Evolutionary conservation across 179 eudicot genomes (phyloP).

Genomic region (Gypsophila paniculata): DNA sequence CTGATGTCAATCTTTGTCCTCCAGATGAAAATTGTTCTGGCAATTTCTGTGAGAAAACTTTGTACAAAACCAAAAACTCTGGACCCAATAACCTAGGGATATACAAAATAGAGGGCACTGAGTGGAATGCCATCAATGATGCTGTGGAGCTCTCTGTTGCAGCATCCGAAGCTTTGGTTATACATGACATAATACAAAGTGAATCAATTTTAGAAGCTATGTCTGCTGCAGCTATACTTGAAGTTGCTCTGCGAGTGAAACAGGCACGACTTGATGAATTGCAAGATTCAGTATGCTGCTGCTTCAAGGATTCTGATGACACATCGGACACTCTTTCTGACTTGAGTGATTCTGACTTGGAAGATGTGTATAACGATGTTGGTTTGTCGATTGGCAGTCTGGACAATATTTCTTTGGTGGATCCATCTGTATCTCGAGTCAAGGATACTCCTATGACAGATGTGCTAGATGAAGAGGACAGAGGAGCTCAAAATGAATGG

Average conservation of each 20-base stretch:
- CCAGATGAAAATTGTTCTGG: slow-evolving; percentile 24
- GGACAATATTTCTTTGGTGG: slow-evolving; percentile 24
- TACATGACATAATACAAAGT: slow-evolving; percentile 46
- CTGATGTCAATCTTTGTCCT: slow-evolving; percentile 20
- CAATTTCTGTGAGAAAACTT: slow-evolving; percentile 17
- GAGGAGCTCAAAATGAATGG: slow-evolving; percentile 32
- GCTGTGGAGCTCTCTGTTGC: slow-evolving; percentile 82
- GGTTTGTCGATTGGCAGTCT: slow-evolving; percentile 42
- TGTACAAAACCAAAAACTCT: slow-evolving; percentile 12
- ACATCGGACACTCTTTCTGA: slow-evolving; percentile 49
- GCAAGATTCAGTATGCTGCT: slow-evolving; percentile 21
- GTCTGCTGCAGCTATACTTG: slow-evolving; percentile 56
- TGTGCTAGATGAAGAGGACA: slow-evolving; percentile 25
- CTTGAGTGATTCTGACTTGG: slow-evolving; percentile 56
- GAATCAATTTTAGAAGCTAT: slow-evolving; percentile 30
- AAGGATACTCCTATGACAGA: slow-evolving; percentile 53
- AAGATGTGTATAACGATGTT: slow-evolving; percentile 70
- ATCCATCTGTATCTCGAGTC: slow-evolving; percentile 49
- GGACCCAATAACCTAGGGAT: slow-evolving; percentile 24
- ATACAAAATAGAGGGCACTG: slow-evolving; percentile 19
- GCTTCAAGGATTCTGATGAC: slow-evolving; percentile 28
- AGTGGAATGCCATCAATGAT: slow-evolving; percentile 36
- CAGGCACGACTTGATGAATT: slow-evolving; percentile 55
- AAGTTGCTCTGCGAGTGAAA: slow-evolving; percentile 72
- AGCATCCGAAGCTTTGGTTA: slow-evolving; percentile 83